phyloP scores from a whole-genome alignment of 768 basidiomycete genomes.

The Imleria badia region DNA sequence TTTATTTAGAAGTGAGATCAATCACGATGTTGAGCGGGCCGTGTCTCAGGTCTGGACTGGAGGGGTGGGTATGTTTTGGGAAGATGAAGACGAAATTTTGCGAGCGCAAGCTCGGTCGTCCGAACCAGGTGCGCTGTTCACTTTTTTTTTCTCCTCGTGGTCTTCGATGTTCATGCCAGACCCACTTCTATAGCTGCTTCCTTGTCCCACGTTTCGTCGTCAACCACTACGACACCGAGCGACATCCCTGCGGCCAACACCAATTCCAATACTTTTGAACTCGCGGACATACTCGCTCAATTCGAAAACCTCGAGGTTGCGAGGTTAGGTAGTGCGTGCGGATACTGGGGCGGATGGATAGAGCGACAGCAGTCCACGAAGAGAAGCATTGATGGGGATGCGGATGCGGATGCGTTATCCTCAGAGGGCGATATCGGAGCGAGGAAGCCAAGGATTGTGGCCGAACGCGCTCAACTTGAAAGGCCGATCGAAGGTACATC shows the following conservation, averaged over 20 bases:
- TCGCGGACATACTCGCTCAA: conserved; percentile 24
- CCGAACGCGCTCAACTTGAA: conserved; percentile 12
- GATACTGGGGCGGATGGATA: conserved; percentile 38
- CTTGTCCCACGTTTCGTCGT: neutral
- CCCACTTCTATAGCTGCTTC: neutral
- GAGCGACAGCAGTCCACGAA: conserved; percentile 2
- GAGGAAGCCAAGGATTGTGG: conserved; percentile 19
- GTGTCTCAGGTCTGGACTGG: neutral
- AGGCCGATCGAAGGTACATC: neutral
- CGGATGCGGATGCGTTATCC: neutral
- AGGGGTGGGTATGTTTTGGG: conserved; percentile 26
- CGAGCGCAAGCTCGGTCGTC: neutral
- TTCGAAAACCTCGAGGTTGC: conserved; percentile 36
- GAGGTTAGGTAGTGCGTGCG: conserved; percentile 42
- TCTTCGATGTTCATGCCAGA: neutral
- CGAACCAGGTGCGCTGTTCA: conserved; percentile 3
- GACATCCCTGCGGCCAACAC: neutral
- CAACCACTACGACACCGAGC: neutral
- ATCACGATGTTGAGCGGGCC: neutral
- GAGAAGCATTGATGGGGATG: neutral
- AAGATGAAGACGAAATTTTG: conserved; percentile 25
- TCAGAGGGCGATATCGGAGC: neutral
- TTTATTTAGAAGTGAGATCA: conserved; percentile 18
- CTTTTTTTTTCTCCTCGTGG: neutral
- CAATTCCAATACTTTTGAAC: conserved; percentile 1